phyloP scores from a whole-genome alignment of 805 yeast species.

The Groenewaldozyma salmanticensis region DNA sequence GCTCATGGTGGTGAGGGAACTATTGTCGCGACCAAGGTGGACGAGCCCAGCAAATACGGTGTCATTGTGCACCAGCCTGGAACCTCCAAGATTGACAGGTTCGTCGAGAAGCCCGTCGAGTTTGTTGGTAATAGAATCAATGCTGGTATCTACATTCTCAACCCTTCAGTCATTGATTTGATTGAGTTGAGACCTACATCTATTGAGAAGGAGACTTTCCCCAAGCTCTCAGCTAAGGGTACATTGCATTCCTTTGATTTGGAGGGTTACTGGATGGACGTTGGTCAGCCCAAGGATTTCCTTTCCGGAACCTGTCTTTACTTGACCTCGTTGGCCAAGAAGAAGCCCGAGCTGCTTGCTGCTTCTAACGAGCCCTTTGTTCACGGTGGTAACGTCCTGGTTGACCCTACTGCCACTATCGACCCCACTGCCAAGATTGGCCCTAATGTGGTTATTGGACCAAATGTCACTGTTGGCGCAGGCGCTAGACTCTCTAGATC shows the following conservation, averaged over 20 bases:
- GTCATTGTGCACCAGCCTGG: constrained; percentile 96
- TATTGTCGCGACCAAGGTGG: constrained; percentile 98
- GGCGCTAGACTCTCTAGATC: constrained; percentile 94
- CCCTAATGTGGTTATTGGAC: constrained; percentile 96
- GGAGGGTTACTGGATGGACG: constrained; percentile 99
- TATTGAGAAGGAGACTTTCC: constrained; percentile 99
- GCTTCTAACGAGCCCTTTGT: constrained; percentile 55
- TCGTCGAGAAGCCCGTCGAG: constrained; percentile 98
- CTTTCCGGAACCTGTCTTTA: constrained; percentile 90
- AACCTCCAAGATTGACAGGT: constrained; percentile 93
- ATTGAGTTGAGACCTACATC: constrained; percentile 98
- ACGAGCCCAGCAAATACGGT: constrained; percentile 99
- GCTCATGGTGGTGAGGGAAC: constrained; percentile 97
- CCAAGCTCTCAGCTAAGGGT: constrained; percentile 80
- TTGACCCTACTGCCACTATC: constrained; percentile 92
- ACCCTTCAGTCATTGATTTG: constrained; percentile 94
- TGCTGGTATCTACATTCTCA: constrained; percentile 96
- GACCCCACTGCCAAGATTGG: constrained; percentile 92
- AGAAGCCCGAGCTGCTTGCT: constrained; percentile 59
- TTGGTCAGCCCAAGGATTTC: constrained; percentile 99
- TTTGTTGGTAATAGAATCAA: constrained; percentile 99
- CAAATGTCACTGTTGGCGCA: constrained; percentile 89
- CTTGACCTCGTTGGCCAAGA: constrained; percentile 78
- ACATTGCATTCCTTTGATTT: constrained; percentile 89
- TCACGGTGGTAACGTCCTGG: constrained; percentile 84